Evolutionary conservation across 169 alveolate genomes (phyloP).

Genomic region (Perkinsus olseni): DNA sequence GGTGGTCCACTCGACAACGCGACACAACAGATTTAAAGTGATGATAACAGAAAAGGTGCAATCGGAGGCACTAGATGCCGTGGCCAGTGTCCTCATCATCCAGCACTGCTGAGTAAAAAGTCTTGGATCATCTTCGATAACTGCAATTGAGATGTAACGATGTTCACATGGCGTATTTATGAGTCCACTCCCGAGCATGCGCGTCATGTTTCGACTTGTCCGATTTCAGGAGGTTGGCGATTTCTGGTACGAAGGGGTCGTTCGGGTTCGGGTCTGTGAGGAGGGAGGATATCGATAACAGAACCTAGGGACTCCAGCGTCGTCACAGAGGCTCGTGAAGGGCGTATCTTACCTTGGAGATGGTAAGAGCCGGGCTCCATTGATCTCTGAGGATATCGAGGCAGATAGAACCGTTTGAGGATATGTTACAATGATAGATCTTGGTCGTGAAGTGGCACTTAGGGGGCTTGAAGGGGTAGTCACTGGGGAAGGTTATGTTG

Average conservation of each 20-base stretch:
- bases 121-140: not conserved
- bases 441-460: conserved; percentile 92
- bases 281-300: conserved; percentile 91
- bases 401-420: conserved; percentile 94
- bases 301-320: conserved; percentile 54
- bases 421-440: conserved; percentile 96
- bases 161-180: conserved; percentile 17
- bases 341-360: conserved; percentile 84
- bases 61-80: not conserved
- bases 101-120: not conserved
- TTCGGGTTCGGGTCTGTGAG: conserved; percentile 97
- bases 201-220: conserved; percentile 24
- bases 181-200: conserved; percentile 31
- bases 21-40: not conserved
- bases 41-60: not conserved
- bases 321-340: not conserved
- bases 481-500: conserved; percentile 96
- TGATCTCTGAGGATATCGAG: conserved; percentile 93
- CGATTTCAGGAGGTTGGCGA: not conserved
- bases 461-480: conserved; percentile 99
- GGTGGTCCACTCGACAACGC: not conserved
- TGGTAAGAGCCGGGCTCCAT: conserved; percentile 99
- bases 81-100: no score
- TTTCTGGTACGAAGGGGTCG: conserved; percentile 43
- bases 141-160: not conserved